A percentile compares a stretch with the other conserved stretches of the same genome.
Conservation (phyloP, 73 alveolate species). For the Tetrahymena borealis region DNA sequence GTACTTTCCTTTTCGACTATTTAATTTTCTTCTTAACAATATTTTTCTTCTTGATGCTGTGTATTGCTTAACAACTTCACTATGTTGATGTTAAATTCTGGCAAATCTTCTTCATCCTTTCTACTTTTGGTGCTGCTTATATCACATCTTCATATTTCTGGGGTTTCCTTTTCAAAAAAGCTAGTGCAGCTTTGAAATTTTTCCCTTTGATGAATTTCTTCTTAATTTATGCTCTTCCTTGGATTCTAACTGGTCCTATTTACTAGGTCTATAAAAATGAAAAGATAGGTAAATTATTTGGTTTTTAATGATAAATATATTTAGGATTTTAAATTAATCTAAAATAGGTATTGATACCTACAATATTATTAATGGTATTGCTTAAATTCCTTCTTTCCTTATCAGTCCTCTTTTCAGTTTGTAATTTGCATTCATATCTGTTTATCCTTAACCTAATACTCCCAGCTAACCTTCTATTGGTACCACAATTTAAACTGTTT, state of each 20-base stretch:
- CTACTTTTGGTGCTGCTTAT: conserved; percentile 25
- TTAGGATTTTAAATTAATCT: no score
- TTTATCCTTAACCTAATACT: not conserved
- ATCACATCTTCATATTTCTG: conserved; percentile 15
- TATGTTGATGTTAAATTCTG: not conserved
- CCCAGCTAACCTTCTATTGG: not conserved
- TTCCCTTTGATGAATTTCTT: conserved; percentile 30
- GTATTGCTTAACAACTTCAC: not conserved
- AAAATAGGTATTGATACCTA: not conserved
- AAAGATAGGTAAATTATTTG: not conserved
- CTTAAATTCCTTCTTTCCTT: not conserved
- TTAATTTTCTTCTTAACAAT: conserved; percentile 1
- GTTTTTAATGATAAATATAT: no score
- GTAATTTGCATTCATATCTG: not conserved
- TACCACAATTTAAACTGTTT: not conserved
- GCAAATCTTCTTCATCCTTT: conserved; percentile 1
- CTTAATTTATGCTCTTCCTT: conserved; percentile 21
- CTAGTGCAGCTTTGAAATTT: conserved; percentile 22
- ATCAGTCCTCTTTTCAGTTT: not conserved
- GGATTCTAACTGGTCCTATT: not conserved
- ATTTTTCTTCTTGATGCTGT: not conserved
- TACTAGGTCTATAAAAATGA: not conserved
- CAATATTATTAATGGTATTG: not conserved
- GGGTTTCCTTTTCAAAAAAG: conserved; percentile 30
- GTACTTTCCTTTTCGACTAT: conserved; percentile 7